Evolutionary conservation across 2,329 filamentous ascomycete species (phyloP), one percentile per base, ranked within the genome.

Genomic region (Cordyceps javanica): DNA sequence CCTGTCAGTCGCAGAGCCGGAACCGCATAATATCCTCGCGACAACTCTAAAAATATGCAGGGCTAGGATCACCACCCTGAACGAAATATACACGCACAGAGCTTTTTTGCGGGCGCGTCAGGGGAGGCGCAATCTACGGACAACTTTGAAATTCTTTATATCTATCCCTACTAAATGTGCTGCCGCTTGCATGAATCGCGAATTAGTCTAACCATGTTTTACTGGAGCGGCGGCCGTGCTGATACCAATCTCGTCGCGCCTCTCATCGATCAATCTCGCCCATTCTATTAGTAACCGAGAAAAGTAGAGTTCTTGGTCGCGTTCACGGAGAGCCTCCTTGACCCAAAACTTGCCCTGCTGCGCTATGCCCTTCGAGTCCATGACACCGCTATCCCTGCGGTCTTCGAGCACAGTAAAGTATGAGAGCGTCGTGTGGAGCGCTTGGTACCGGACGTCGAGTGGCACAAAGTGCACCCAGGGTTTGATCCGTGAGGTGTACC

Each of bases 381-480:
- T 77, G 6, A 76, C 67, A 54, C 79, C 74, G 10, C 74, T 67
- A 36, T 73, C 71, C 2, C 77, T 77, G 55, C 78, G 77, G 30
- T 74, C 75, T 36, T 65, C 64, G 19, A 64, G 65, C 58, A 78
- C 73, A 5, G 79, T 74, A 66, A 94, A 93, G 70, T 91, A 94
- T 0, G 87, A 82, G 55, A 92, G 71, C 0, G 86, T 90, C 61
- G 83, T 85, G 75, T 89, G 90, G 41, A 94, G 72, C 1, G 82
- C 88, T 60, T 91, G 88, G 21, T 89, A 83, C 3, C 90, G 80
- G 2, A 87, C 63, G 67, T 94, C 90, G 16, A 92, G 72, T 9
- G 90, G 90, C 2, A 93, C 86, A 64, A 91, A 94, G 68, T 95
- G 90, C 45, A 86, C 74, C 90, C 90, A 95, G 0, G 90, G 82